phyloP scores from a whole-genome alignment of 768 basidiomycete genomes.

The Paxillus rubicundulus region DNA sequence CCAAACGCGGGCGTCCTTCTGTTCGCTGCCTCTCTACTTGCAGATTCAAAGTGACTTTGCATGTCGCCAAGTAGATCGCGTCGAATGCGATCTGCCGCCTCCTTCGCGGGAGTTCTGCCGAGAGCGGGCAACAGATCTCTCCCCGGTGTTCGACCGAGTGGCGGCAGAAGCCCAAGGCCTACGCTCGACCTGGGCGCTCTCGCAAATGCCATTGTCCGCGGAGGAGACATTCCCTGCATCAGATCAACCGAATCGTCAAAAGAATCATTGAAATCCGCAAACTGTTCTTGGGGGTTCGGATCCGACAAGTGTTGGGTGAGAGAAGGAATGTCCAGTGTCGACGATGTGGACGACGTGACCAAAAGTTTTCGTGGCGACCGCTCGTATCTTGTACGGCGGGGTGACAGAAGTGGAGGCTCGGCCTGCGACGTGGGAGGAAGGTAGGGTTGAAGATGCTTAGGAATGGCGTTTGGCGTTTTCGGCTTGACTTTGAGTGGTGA shows the following conservation, averaged over 20 bases:
- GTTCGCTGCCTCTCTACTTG: slow-evolving; percentile 10
- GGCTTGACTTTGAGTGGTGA: slow-evolving; percentile 57
- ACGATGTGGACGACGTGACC: slow-evolving; percentile 34
- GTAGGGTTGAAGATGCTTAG: slow-evolving; percentile 57
- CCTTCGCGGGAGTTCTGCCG: slow-evolving; percentile 67
- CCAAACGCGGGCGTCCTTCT: slow-evolving; percentile 30
- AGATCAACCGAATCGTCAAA: slow-evolving; percentile 41
- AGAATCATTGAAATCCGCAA: slow-evolving; percentile 30
- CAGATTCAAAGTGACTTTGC: slow-evolving; percentile 35
- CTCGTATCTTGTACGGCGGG: slow-evolving; percentile 30
- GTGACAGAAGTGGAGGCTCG: slow-evolving; percentile 48
- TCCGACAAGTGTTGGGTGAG: slow-evolving; percentile 34
- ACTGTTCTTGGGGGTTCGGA: slow-evolving; percentile 44
- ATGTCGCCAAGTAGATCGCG: slow-evolving; percentile 59
- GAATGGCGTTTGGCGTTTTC: slow-evolving; percentile 53
- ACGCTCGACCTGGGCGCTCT: slow-evolving; percentile 37
- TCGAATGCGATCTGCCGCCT: slow-evolving; percentile 68
- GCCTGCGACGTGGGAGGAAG: slow-evolving; percentile 66
- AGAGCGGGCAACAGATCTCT: slow-evolving; percentile 46
- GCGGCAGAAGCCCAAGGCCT: slow-evolving; percentile 33
- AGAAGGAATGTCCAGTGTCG: slow-evolving; percentile 51
- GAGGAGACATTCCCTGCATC: slow-evolving; percentile 48
- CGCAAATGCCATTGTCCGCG: slow-evolving; percentile 52
- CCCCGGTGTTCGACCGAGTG: slow-evolving; percentile 62
- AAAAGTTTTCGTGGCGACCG: slow-evolving; percentile 30